Evolutionary conservation across 257 asterid species (phyloP), one percentile per base, ranked within the genome.

Genomic region (Solanum piurae): DNA sequence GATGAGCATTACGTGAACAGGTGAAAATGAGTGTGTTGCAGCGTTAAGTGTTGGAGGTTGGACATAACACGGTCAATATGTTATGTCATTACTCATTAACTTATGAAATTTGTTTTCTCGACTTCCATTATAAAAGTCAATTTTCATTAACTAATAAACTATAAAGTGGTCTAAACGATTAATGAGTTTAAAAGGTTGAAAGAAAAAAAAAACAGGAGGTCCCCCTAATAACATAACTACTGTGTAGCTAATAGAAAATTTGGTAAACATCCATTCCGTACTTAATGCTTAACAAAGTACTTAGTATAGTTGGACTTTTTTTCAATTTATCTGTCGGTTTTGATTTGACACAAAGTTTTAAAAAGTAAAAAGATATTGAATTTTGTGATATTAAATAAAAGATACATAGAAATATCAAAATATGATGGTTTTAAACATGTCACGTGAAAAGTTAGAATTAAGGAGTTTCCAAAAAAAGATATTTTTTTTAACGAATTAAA

Each of bases 321-420:
- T n/a, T 62, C 1, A 4, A 1, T 4, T 62, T 9, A 23, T 62
- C 3, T n/a, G 1, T 62, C 1, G 0, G 5, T 58, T 62, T 11
- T 62, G 4, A n/a, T 5, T 64, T n/a, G 72, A 11, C 2, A 64
- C 0, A n/a, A n/a, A 1, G 0, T n/a, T n/a, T 62, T 0, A n/a
- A 2, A 23, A 62, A 23, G 2, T 20, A 58, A 60, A 23, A 9
- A 9, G 4, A 3, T 58, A 62, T 9, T n/a, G 0, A 62, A 62
- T 64, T n/a, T n/a, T 64, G 1, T 64, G 7, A 0, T n/a, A 9
- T 64, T 11, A 64, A n/a, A 11, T 64, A 2, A 62, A 23, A 10
- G 0, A 62, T 10, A 23, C 0, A 0, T 5, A n/a, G 1, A 55
- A 55, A 10, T 64, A 25, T 5, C 16, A 64, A n/a, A 64, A 52